Evolutionary conservation across 2,329 filamentous ascomycete species (phyloP), one percentile per base, ranked within the genome.

Genomic region (Aphanocladium album): DNA sequence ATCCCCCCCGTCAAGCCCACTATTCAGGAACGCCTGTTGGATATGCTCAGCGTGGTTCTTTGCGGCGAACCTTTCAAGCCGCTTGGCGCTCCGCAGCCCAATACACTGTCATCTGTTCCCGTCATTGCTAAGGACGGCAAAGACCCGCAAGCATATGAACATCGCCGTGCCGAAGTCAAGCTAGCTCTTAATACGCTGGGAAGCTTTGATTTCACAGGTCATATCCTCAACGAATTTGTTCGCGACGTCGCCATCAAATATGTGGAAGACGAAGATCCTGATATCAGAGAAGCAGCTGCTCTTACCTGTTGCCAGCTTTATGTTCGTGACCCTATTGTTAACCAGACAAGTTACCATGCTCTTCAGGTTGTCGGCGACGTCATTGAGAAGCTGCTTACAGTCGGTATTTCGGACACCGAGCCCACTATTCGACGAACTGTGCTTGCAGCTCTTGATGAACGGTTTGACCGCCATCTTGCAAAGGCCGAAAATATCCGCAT

Each of bases 281-380:
- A 96, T 65, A 97, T 96, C 55, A 87, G 95, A 62, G 93, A 96
- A 74, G 95, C 95, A 17, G 93, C 95, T 2, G 93, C 95, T 17
- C 80, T 99, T 63, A 99, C 96, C 5, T 98, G 95, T 75, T 99
- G 96, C 71, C 96, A 99, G 73, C 84, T 99, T 50, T 98, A 98
- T 70, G 90, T 98, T 50, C 88, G 91, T 67, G 96, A 99, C 71
- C 95, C 95, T 0, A 98, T 99, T 65, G 92, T 99, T 69, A 95
- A 96, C 68, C 95, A 99, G 76, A 97, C 93, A 7, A 98, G 95
- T 72, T 91, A 93, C 65, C 95, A 99, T 73, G 93, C 95, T 0
- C 90, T 98, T 45, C 92, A 97, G 72, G 95, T 99, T 30, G 96
- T 99, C 50, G 91, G 93, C 60, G 95, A 99, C 72, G 95, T 99